Evolutionary conservation across 352 stramenopile genomes (phyloP).

Genomic region (Phytophthora fragariaefolia): DNA sequence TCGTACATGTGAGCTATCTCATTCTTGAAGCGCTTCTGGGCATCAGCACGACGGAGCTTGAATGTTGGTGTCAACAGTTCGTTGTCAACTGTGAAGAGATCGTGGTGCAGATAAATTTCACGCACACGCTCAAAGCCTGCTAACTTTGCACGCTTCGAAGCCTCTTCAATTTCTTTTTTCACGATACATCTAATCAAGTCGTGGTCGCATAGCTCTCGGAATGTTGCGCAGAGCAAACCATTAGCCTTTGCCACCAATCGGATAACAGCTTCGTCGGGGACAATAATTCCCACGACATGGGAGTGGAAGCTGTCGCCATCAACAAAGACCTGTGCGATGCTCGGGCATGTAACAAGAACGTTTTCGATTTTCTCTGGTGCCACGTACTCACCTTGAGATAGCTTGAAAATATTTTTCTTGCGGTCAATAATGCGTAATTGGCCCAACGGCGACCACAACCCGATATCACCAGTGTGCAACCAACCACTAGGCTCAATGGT

Average conservation of each 20-base stretch:
- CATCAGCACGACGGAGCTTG: slow-evolving; percentile 93
- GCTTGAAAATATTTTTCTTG: slow-evolving; percentile 96
- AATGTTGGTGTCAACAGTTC: slow-evolving; percentile 96
- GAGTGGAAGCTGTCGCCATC: slow-evolving; percentile 96
- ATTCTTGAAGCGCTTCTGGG: slow-evolving; percentile 63
- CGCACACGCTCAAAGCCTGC: slow-evolving; percentile 94
- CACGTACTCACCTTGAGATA: slow-evolving; percentile 96
- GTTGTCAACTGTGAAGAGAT: slow-evolving; percentile 94
- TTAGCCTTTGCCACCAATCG: slow-evolving; percentile 43
- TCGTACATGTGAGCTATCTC: slow-evolving; percentile 78
- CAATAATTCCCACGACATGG: slow-evolving; percentile 94
- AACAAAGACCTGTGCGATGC: slow-evolving; percentile 96
- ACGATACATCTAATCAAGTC: slow-evolving; percentile 45
- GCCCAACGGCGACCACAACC: slow-evolving; percentile 93
- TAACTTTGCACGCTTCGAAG: slow-evolving; percentile 65
- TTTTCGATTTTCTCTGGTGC: slow-evolving; percentile 98
- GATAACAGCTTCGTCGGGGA: slow-evolving; percentile 71
- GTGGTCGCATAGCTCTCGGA: slow-evolving; percentile 68
- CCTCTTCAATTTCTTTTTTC: slow-evolving; percentile 63
- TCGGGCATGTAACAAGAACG: slow-evolving; percentile 87
- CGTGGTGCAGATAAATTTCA: slow-evolving; percentile 90
- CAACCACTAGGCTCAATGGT: slow-evolving; percentile 93
- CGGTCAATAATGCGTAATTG: slow-evolving; percentile 92
- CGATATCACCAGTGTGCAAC: slow-evolving; percentile 98
- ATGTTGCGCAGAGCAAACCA: slow-evolving; percentile 30